Percentiles rank a stretch among this genome's conserved stretches.
Evolutionary conservation across 192 early-diverging fungal genomes (phyloP).

Genomic region (Linnemannia exigua): DNA sequence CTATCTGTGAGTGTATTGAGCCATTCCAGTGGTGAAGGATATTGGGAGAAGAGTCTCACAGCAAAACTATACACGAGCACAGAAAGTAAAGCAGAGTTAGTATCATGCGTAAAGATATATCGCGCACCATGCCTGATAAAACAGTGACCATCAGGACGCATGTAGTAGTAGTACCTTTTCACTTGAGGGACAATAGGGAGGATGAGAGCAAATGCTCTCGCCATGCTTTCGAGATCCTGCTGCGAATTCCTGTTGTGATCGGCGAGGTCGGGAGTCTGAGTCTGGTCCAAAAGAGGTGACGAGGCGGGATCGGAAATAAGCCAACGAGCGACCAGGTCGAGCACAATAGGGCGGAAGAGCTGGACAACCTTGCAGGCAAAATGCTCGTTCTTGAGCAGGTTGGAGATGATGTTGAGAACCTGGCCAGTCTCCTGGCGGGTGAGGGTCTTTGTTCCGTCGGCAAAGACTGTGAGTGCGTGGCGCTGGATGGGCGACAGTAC

Average conservation of each 20-base stretch:
- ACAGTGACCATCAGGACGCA: neutral
- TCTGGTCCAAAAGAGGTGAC: slow-evolving; percentile 2
- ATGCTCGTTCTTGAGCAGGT: slow-evolving; percentile 43
- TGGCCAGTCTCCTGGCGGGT: slow-evolving; percentile 24
- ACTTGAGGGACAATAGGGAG: slow-evolving; percentile 81
- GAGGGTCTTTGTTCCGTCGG: slow-evolving; percentile 3
- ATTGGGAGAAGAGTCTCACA: slow-evolving; percentile 68
- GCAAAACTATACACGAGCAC: slow-evolving; percentile 57
- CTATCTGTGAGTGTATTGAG: slow-evolving; percentile 56
- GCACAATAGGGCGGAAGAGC: slow-evolving; percentile 80
- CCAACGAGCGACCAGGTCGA: slow-evolving; percentile 89
- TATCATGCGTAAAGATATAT: neutral
- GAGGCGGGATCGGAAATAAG: slow-evolving; percentile 56
- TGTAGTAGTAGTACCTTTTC: slow-evolving; percentile 61
- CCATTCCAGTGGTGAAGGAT: slow-evolving; percentile 67
- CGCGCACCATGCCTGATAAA: neutral
- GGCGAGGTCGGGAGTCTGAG: slow-evolving; percentile 11
- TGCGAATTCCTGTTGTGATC: slow-evolving; percentile 16
- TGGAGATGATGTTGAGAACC: slow-evolving; percentile 40
- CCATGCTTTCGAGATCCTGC: slow-evolving; percentile 52
- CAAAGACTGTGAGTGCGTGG: slow-evolving; percentile 24
- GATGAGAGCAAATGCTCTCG: slow-evolving; percentile 71
- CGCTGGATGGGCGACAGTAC: slow-evolving; percentile 29
- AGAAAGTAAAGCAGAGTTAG: slow-evolving; percentile 10
- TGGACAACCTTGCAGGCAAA: slow-evolving; percentile 55